Percentiles rank a stretch among this genome's conserved stretches.
Evolutionary conservation across 441 rosid species (phyloP).

Genomic region (Theobroma grandiflorum): DNA sequence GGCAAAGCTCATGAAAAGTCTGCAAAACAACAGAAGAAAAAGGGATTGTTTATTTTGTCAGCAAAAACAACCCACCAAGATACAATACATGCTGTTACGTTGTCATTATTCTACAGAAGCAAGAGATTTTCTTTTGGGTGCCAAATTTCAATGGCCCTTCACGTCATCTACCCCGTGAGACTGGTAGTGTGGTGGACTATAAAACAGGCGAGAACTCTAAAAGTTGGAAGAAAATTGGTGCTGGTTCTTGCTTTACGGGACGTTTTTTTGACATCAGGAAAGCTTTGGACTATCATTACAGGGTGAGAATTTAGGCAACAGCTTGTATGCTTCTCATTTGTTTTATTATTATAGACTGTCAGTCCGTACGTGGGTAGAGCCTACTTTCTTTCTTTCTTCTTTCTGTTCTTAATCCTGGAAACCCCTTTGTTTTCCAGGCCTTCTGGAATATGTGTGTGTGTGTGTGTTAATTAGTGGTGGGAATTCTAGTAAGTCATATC

Average conservation of each 20-base stretch:
- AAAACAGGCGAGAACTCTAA: neutral
- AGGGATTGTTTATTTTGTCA: slow-evolving; percentile 23
- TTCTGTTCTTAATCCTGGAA: neutral
- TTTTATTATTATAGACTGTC: neutral
- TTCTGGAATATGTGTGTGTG: neutral
- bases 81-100: neutral
- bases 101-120: neutral
- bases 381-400: neutral
- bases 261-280: slow-evolving; percentile 15
- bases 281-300: slow-evolving; percentile 15
- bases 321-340: neutral
- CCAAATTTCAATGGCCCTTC: slow-evolving; percentile 24
- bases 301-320: slow-evolving; percentile 19
- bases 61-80: slow-evolving; percentile 26
- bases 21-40: slow-evolving; percentile 34
- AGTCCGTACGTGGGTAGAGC: neutral
- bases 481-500: neutral
- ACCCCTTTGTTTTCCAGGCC: neutral
- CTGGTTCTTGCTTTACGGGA: slow-evolving; percentile 32
- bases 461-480: too few species aligned
- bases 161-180: slow-evolving; percentile 28
- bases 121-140: neutral
- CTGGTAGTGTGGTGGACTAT: slow-evolving; percentile 10
- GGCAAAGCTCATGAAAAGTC: slow-evolving; percentile 37
- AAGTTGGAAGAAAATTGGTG: slow-evolving; percentile 2